Evolutionary conservation across 2,329 filamentous ascomycete species (phyloP).

Genomic region (Penicillium janthinellum): DNA sequence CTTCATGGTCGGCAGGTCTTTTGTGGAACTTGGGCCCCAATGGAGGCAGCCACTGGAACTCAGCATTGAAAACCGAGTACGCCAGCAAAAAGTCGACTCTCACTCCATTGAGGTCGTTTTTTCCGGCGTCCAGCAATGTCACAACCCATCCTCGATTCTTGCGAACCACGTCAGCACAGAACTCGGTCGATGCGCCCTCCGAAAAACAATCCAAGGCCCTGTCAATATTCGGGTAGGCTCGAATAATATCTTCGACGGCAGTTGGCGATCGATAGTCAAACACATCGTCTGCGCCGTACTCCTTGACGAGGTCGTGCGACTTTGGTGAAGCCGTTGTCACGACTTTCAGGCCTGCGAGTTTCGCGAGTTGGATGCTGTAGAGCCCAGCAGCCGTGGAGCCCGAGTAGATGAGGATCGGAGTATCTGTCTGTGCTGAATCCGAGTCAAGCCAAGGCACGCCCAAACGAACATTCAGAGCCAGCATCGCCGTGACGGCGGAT

Average conservation of each 20-base stretch:
- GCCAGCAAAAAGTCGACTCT: constrained; percentile 14
- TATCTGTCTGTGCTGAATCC: constrained; percentile 8
- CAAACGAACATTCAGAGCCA: constrained; percentile 20
- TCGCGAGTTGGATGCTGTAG: constrained; percentile 36
- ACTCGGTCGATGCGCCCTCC: constrained; percentile 14
- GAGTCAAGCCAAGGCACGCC: constrained; percentile 32
- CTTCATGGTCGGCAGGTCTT: constrained; percentile 13
- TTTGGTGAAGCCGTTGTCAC: constrained; percentile 12
- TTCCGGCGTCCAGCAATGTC: constrained; percentile 12
- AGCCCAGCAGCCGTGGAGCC: constrained; percentile 15
- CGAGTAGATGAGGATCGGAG: constrained; percentile 17
- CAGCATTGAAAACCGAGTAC: constrained; percentile 14
- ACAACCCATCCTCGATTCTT: constrained; percentile 15
- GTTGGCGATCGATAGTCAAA: constrained; percentile 19
- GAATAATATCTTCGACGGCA: constrained; percentile 14
- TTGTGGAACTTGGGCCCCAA: constrained; percentile 16
- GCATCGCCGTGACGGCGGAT: constrained; percentile 19
- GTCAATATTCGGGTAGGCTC: constrained; percentile 15
- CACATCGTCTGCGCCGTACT: constrained; percentile 17
- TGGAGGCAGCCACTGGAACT: constrained; percentile 17
- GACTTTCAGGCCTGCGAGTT: constrained; percentile 31
- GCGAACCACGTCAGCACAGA: constrained; percentile 16
- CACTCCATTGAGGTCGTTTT: constrained; percentile 12
- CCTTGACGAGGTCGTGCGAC: constrained; percentile 13
- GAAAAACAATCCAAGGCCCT: constrained; percentile 21